These are phyloP conservation scores for Fimicolochytrium jonesii DNA, from an alignment of 192 early-diverging fungal species.

Conservation along the genomic window DNA sequence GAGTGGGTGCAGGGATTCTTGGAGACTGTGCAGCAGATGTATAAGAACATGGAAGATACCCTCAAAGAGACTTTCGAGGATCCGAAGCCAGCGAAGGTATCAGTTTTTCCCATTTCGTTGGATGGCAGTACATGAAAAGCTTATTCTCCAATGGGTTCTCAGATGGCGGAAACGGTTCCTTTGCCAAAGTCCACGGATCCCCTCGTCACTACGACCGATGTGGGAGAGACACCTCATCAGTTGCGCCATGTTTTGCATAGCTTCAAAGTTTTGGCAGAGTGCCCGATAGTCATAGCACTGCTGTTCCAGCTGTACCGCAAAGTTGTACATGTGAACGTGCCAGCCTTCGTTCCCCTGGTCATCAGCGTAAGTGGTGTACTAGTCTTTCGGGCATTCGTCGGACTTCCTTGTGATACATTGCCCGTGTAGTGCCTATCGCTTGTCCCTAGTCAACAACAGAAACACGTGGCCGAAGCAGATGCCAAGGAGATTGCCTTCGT, in stretches of 20 bases:
- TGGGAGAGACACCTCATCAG: slow-evolving; percentile 48
- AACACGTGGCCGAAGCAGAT: slow-evolving; percentile 48
- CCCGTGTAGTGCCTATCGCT: slow-evolving; percentile 51
- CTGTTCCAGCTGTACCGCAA: slow-evolving; percentile 84
- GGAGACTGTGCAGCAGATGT: slow-evolving; percentile 90
- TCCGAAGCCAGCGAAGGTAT: too few species aligned
- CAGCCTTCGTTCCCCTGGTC: slow-evolving; percentile 82
- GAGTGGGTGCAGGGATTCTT: slow-evolving; percentile 86
- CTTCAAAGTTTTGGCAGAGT: slow-evolving; percentile 98
- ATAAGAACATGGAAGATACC: slow-evolving; percentile 83
- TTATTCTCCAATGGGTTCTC: not conserved
- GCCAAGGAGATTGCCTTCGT: slow-evolving; percentile 62
- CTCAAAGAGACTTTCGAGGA: slow-evolving; percentile 78
- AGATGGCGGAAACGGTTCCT: not conserved
- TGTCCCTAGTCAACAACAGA: slow-evolving; percentile 42
- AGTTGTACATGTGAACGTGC: slow-evolving; percentile 75
- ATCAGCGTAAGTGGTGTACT: slow-evolving; percentile 64
- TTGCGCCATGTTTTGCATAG: slow-evolving; percentile 73
- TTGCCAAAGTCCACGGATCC: too few species aligned
- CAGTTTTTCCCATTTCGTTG: too few species aligned
- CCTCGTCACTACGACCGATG: slow-evolving; percentile 45
- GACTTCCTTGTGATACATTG: too few species aligned
- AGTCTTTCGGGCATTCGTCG: not conserved
- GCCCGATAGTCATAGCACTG: slow-evolving; percentile 95
- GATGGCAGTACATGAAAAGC: not conserved